Evolutionary conservation across 73 alveolate species (phyloP), one percentile per base, ranked within the genome.

Genomic region (Uronychia setigera): DNA sequence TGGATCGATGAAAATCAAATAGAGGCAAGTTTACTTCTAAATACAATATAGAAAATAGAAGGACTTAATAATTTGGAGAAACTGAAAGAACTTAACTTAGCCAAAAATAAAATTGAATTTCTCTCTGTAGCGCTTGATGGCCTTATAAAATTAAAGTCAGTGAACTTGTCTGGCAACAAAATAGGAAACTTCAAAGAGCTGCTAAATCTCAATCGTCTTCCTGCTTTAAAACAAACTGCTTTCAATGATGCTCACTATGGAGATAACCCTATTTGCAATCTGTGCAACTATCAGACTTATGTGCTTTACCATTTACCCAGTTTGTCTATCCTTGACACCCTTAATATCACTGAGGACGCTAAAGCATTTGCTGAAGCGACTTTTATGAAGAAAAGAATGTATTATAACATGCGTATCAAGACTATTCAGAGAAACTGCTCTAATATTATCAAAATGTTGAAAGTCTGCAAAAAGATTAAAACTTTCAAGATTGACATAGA

Each of bases 361-460:
- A 80, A 81, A 60, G 46, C 84, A 25, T 86, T 76, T 75, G 94
- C 97, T 14, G 97, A 93, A 80, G 91, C 91, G 25, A 91, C 97
- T 19, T 93, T 88, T 59, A 60, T 91, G 92, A 93, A 93, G 88
- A 93, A 93, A 58, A 81, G 84, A 76, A 81, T 93, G 80, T 74
- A 74, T 26, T 74, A 77, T 77, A 77, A 77, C 83, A 77, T 77
- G 83, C 9, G 83, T 14, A 33, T 77, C 1, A 77, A 77, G 77
- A 77, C 83, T 19, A 33, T 77, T 77, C 75, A 77, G 27, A 32
- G 75, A 19, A 26, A 29, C 31, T 29, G 32, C 5, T 25, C 31
- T 28, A 77, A 77, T 31, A 26, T 77, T 14, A 13, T 77, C 1
- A 77, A 33, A 77, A 26, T 31, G 28, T 14, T 77, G 13, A 33